Evolutionary conservation across 2,329 filamentous ascomycete species (phyloP), one percentile per base, ranked within the genome.

Genomic region (Penicillium digitatum): DNA sequence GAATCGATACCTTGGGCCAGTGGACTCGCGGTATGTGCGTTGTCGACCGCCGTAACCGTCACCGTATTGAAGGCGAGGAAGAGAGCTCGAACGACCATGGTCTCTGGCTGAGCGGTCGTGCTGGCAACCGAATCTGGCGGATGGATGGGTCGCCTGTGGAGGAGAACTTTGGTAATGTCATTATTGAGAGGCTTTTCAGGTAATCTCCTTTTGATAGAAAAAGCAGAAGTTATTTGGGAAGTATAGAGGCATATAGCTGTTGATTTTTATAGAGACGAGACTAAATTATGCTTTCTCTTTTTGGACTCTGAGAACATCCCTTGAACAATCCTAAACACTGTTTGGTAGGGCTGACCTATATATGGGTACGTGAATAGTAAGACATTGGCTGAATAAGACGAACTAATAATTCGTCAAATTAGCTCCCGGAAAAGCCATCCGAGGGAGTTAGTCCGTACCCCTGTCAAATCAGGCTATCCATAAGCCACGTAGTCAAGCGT

Each of bases 21-120:
- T 99, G 94, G 94, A 95, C 92, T 43, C 81, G 90, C 54, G 93
- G 94, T 1, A 92, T 94, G 86, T 92, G 91, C 68, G 81, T 97
- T 31, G 79, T 91, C 38, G 94, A 99, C 77, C 81, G 85, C 34
- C 82, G 94, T 55, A 75, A 73, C 40, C 75, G 70, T 57, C 75
- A 71, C 51, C 74, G 66, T 56, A 72, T 65, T 70, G 78, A 59
- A 67, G 76, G 62, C 68, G 79, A 81, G 22, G 76, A 79, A 42
- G 81, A 82, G 62, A 81, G 86, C 29, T 80, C 86, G 0, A 88
- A 87, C 38, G 93, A 97, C 71, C 79, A 85, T 73, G 74, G 83
- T 64, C 78, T 87, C 49, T 97, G 94, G 94, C 72, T 94, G 67
- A 90, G 87, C 70, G 71, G 75, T 14, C 79, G 76, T 61, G 86